A percentile compares a stretch with the other conserved stretches of the same genome.
Conservation (phyloP, 1,284 basidiomycete species). For the Ceraceosorus guamensis region DNA sequence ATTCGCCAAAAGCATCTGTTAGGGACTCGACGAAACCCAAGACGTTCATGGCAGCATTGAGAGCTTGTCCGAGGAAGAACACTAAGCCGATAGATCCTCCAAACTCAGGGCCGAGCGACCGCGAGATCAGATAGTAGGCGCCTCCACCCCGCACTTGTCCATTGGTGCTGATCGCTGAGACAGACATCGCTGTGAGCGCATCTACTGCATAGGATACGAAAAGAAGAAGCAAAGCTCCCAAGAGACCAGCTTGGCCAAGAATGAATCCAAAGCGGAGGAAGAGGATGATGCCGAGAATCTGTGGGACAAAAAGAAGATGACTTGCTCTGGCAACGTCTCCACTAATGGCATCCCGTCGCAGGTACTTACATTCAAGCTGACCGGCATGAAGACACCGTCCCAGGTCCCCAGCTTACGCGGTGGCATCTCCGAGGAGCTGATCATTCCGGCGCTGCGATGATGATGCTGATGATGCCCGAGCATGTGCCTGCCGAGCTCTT, state of each 20-base stretch:
- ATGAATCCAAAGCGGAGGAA: conserved; percentile 48
- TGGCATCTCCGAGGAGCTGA: conserved; percentile 24
- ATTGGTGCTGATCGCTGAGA: conserved; percentile 46
- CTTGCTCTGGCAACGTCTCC: neutral
- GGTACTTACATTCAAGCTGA: conserved; percentile 36
- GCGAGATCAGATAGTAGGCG: conserved; percentile 47
- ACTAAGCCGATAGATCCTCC: conserved; percentile 47
- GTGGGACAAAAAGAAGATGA: neutral
- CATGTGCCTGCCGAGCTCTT: neutral
- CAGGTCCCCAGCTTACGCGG: conserved; percentile 46
- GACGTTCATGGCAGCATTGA: conserved; percentile 46
- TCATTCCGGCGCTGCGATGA: conserved; percentile 25
- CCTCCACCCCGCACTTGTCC: conserved; percentile 47
- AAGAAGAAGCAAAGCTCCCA: conserved; percentile 39
- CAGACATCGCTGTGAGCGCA: conserved; percentile 42
- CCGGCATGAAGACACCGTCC: conserved; percentile 47
- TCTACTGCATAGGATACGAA: conserved; percentile 42
- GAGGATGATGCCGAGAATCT: conserved; percentile 46
- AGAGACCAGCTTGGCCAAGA: conserved; percentile 42
- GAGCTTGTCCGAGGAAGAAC: conserved; percentile 44
- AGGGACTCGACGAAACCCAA: conserved; percentile 46
- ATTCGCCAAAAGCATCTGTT: conserved; percentile 38
- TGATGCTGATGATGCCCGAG: conserved; percentile 13
- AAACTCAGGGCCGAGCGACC: conserved; percentile 46
- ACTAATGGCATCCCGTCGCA: neutral